These are phyloP conservation scores for Pythium dissimile DNA, from an alignment of 352 stramenopile species.

Conservation along the genomic window DNA sequence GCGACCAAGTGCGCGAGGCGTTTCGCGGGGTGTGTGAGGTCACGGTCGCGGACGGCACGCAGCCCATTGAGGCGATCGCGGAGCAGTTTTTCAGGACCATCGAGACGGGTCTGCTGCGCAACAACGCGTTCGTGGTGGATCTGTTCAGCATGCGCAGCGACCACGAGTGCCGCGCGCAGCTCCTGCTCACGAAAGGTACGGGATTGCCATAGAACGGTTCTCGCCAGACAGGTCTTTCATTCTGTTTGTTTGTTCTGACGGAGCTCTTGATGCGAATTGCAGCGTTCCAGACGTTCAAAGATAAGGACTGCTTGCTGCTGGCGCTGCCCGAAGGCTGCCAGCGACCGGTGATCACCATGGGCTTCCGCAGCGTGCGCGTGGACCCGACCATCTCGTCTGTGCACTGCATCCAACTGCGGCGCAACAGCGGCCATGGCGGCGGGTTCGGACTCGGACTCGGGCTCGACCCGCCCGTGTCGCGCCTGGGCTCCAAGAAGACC, in stretches of 20 bases:
- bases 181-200: conserved; percentile 61
- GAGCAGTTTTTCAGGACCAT: conserved; percentile 48
- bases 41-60: conserved; percentile 42
- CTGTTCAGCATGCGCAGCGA: conserved; percentile 46
- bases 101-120: conserved; percentile 49
- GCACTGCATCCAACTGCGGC: conserved; percentile 29
- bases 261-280: not conserved
- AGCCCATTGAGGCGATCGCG: conserved; percentile 47
- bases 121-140: conserved; percentile 53
- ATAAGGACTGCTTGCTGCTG: conserved; percentile 58
- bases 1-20: conserved; percentile 35
- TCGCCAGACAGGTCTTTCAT: not conserved
- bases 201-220: no score
- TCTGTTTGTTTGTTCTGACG: not conserved
- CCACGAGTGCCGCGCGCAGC: conserved; percentile 35
- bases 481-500: conserved; percentile 17
- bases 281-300: conserved; percentile 57
- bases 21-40: conserved; percentile 46
- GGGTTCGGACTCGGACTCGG: not conserved
- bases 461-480: conserved; percentile 11
- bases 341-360: conserved; percentile 36
- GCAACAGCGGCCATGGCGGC: not conserved
- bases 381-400: conserved; percentile 42
- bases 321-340: conserved; percentile 42
- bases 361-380: conserved; percentile 38